Conservation (phyloP, 208 protist genomes). For the Leptomonas pyrrhocoris region DNA sequence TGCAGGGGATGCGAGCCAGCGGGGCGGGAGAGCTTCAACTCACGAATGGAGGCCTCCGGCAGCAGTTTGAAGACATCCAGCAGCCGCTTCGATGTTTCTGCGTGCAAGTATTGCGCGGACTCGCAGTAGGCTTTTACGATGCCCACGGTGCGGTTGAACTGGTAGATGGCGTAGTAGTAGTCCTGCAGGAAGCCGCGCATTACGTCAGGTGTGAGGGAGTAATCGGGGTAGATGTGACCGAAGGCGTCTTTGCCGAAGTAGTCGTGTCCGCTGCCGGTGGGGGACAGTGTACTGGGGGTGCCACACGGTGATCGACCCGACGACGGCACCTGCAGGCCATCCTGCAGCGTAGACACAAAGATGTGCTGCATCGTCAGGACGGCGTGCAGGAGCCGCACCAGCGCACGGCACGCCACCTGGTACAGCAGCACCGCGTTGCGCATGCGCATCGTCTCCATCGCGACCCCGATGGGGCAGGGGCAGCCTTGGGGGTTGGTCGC, state of each 20-base stretch:
- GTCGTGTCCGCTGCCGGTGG: not conserved
- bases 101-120: not conserved
- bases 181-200: not conserved
- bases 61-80: conserved; percentile 23
- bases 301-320: too few species aligned
- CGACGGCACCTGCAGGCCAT: not conserved
- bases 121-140: conserved; percentile 20
- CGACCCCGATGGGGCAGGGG: not conserved
- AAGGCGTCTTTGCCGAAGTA: not conserved
- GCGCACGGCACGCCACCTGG: conserved; percentile 18
- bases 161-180: not conserved
- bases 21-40: conserved; percentile 12
- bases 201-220: conserved; percentile 2
- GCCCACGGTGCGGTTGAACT: conserved; percentile 28
- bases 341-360: conserved; percentile 8
- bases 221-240: not conserved
- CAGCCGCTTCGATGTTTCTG: not conserved
- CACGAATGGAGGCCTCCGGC: conserved; percentile 8
- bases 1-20: not conserved
- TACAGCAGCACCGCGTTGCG: conserved; percentile 24
- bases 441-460: conserved; percentile 7
- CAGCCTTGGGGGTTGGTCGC: conserved; percentile 2
- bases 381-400: conserved; percentile 26
- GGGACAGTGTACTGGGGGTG: too few species aligned
- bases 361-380: conserved; percentile 17